Evolutionary conservation across 1,284 basidiomycete genomes (phyloP), one percentile per base, ranked within the genome.

Genomic region (Ganoderma multipileum): DNA sequence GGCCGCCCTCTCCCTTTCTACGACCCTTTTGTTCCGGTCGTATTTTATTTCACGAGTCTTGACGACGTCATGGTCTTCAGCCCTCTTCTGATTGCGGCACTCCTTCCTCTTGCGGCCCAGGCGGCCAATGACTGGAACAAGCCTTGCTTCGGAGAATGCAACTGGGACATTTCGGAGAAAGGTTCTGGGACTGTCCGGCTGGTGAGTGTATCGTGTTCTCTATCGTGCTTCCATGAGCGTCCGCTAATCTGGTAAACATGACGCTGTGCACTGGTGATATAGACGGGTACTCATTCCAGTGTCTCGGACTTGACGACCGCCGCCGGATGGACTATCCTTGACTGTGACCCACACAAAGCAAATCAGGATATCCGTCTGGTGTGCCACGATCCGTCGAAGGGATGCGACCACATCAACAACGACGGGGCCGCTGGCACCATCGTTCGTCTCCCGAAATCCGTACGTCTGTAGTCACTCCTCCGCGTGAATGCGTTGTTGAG

Each of bases 221-320:
- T n/a, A 11, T 61, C 39, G 30, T 4, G n/a, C 14, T 16, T 42
- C 23, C 14, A 42, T 41, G 1, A 5, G 7, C 23, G 14, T 12
- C 4, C 26, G 26, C 58, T 60, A 33, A 23, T 26, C 38, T 7
- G 1, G n/a, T 7, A 18, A 26, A 26, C 62, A 41, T 38, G 42
- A 38, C n/a, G 39, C 26, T 47, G 33, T 23, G n/a, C 33, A 23
- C 44, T 44, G 61, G 18, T 20, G 28, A 3, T 7, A 6, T 33
- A 75, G 68, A 42, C 67, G 16, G 86, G 86, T 8, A 76, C 83
- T 1, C 63, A 79, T 0, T 74, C 74, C 36, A 79, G 84, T 5
- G 84, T 89, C 54, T 83, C 85, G 4, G 87, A 89, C 72, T 83
- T 89, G 64, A 88, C 87, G 0, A 61, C 76, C 9, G 85, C 85